Evolutionary conservation across 1,139 yeast genomes (phyloP).

Genomic region (Wickerhamiella pararugosa): DNA sequence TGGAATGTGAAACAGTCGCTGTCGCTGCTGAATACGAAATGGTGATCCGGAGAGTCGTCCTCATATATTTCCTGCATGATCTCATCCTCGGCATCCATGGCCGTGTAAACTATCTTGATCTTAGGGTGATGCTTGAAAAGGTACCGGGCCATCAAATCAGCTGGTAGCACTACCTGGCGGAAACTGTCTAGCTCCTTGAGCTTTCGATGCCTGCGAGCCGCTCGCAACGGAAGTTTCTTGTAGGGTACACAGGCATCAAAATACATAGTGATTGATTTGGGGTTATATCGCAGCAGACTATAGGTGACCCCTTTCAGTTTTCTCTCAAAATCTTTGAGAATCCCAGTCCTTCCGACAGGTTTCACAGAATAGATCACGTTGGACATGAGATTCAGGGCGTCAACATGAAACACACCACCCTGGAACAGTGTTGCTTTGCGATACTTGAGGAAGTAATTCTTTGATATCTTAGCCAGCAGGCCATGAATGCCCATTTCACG

Average conservation of each 20-base stretch:
- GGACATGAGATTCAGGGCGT: slow-evolving; percentile 1
- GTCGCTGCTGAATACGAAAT: slow-evolving; percentile 9
- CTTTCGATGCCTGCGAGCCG: slow-evolving; percentile 1
- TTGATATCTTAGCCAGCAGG: neutral
- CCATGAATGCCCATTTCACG: slow-evolving; percentile 5
- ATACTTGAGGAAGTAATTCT: neutral
- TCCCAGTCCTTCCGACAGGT: neutral
- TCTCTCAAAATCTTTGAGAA: neutral
- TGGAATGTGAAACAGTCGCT: slow-evolving; percentile 10
- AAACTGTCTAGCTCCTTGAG: slow-evolving; percentile 1
- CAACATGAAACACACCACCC: neutral
- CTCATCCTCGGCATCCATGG: slow-evolving; percentile 13
- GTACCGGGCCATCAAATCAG: slow-evolving; percentile 3
- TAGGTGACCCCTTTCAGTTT: neutral
- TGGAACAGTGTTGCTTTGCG: neutral
- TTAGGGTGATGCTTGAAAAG: neutral
- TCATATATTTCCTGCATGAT: slow-evolving; percentile 9
- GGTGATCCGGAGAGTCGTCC: slow-evolving; percentile 2
- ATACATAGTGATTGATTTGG: slow-evolving; percentile 1
- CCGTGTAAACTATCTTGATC: slow-evolving; percentile 8
- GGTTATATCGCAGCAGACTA: neutral
- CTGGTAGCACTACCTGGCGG: no score
- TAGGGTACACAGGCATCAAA: slow-evolving; percentile 3
- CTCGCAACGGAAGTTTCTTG: neutral
- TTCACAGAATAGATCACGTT: neutral